These are phyloP conservation scores for Exobasidium cylindrosporum DNA, from an alignment of 1,284 basidiomycete species.

Conservation along the genomic window DNA sequence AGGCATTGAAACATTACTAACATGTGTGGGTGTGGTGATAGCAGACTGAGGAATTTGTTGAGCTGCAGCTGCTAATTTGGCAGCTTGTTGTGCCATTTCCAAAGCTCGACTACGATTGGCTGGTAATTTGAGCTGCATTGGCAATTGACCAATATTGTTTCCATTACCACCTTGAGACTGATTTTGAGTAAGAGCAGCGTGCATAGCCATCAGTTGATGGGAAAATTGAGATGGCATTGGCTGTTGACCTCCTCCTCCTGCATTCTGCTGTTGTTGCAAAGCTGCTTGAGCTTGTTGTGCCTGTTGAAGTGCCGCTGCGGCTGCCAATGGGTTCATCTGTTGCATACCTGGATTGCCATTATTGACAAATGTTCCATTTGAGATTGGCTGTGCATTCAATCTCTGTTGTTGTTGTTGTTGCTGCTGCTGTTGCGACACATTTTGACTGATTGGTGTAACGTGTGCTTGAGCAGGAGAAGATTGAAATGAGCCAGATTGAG, in stretches of 20 bases:
- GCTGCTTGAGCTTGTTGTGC: constrained; percentile 9
- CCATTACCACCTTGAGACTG: constrained; percentile 12
- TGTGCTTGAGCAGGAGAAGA: constrained; percentile 8
- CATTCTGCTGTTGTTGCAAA: constrained; percentile 4
- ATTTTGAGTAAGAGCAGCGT: constrained; percentile 7
- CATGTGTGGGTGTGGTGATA: background rate
- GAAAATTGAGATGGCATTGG: background rate
- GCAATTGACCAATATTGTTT: constrained; percentile 18
- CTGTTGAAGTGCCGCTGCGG: constrained; percentile 10
- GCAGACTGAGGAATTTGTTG: background rate
- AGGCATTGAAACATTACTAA: background rate
- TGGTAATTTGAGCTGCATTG: constrained; percentile 31
- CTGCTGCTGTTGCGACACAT: background rate
- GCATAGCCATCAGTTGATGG: constrained; percentile 8
- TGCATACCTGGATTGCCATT: background rate
- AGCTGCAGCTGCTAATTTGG: constrained; percentile 18
- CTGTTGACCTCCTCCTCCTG: background rate
- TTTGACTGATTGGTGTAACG: background rate
- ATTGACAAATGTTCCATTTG: background rate
- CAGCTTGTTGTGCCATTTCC: constrained; percentile 37
- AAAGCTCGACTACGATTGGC: constrained; percentile 31
- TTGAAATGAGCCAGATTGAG: background rate
- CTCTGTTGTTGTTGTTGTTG: too few relatives aligned
- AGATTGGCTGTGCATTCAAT: background rate
- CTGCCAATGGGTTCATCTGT: constrained; percentile 8